Conservation (phyloP, 768 basidiomycete genomes). For the Boletus subparvulus region DNA sequence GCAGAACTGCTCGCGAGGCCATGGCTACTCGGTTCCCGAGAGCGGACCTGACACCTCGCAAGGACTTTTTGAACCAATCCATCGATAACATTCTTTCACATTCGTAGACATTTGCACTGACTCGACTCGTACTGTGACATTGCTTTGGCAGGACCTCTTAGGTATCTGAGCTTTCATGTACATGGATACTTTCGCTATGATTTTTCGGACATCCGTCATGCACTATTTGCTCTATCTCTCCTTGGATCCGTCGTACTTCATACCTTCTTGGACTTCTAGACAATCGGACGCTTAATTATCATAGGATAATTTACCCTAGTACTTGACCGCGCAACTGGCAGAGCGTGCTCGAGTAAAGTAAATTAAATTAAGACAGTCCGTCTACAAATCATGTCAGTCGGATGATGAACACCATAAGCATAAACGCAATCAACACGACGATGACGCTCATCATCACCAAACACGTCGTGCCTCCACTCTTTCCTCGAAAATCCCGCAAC, state of each 20-base stretch:
- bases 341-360: constrained; percentile 1
- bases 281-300: constrained; percentile 2
- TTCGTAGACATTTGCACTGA: constrained; percentile 34
- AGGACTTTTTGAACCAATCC: constrained; percentile 64
- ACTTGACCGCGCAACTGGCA: neutral
- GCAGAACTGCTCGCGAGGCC: constrained; percentile 61
- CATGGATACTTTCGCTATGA: constrained; percentile 9
- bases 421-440: constrained; percentile 65
- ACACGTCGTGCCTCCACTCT: constrained; percentile 72
- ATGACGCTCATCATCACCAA: constrained; percentile 62
- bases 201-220: constrained; percentile 6
- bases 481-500: constrained; percentile 59
- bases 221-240: constrained; percentile 3
- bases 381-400: constrained; percentile 47
- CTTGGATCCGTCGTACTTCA: constrained; percentile 1
- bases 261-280: neutral
- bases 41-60: constrained; percentile 55
- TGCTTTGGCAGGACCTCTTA: constrained; percentile 7
- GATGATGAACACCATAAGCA: constrained; percentile 72
- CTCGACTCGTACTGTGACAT: constrained; percentile 5
- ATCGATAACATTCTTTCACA: constrained; percentile 67
- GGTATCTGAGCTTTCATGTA: neutral
- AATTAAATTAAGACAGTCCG: neutral
- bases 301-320: neutral
- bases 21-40: constrained; percentile 63